Base-by-base conservation (phyloP, 768 basidiomycete species). In the Tulasnella sp. region DNA sequence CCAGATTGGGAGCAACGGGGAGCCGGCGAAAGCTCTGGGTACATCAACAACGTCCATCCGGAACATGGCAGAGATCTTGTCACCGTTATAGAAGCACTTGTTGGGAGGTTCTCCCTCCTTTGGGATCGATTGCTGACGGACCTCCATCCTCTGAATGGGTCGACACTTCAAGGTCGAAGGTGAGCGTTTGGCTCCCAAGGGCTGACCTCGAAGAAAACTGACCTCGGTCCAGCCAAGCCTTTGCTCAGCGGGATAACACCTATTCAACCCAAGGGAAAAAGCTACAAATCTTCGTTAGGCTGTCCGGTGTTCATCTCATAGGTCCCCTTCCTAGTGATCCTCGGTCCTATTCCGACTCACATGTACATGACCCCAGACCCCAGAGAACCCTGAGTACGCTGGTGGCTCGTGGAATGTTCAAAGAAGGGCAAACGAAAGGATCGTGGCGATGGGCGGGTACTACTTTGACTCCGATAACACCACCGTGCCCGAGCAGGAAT, bases 351-450 rank as follows among this genome's bases (percentile, higher is more conserved):
- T 38, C n/a, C 68, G 15, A 54, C 79, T 11, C 67, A 40, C 42
- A 22, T 36, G 19, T 14, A 34, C 39, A 9, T 31, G 14, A n/a
- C 11, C 45, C 12, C 25, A 76, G 68, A 84, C 83, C 0, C 84
- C 85, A 17, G 83, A 84, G 29, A 82, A 83, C 64, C 85, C 85
- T 4, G 86, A 86, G 2, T 89, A 90, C 79, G 76, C 77, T 0
- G 87, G 87, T 5, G 86, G 84, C 31, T 84, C 1, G 69, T 89
- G 70, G 87, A 87, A 79, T 71, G 76, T 31, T 82, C 87, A 78
- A 83, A 83, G 72, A 79, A 85, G 78, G 75, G 64, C 4, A 85
- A 87, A 22, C 73, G 79, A 79, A 38, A 39, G 19, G 52, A 67
- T 76, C 58, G 86, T 78, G 79, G 81, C 58, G 72, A 74, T 71